Evolutionary conservation across 192 early-diverging fungal species (phyloP).

Genomic region (Podila horticola): DNA sequence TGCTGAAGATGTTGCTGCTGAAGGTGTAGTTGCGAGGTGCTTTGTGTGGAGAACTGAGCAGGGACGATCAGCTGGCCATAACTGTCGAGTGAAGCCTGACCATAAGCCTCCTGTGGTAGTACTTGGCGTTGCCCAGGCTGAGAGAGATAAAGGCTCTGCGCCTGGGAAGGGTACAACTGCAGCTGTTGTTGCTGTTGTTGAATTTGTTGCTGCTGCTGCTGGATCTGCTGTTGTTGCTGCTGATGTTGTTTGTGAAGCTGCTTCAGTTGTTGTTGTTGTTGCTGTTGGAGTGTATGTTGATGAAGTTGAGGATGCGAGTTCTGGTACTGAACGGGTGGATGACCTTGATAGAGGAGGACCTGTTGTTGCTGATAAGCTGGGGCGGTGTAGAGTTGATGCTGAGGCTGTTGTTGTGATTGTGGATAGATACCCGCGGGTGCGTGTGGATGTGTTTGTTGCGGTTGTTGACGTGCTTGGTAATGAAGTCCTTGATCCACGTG

Average conservation of each 20-base stretch:
- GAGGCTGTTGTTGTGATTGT: not conserved
- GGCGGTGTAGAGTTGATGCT: not conserved
- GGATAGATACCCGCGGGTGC: not conserved
- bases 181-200: slow-evolving; percentile 19
- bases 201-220: slow-evolving; percentile 26
- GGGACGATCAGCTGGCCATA: slow-evolving; percentile 14
- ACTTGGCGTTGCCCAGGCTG: slow-evolving; percentile 26
- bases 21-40: slow-evolving; percentile 23
- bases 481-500: slow-evolving; percentile 9
- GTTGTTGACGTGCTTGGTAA: slow-evolving; percentile 2
- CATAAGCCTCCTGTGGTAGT: not conserved
- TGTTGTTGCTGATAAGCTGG: slow-evolving; percentile 13
- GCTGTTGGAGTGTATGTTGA: not conserved
- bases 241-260: slow-evolving; percentile 5
- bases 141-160: slow-evolving; percentile 14
- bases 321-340: slow-evolving; percentile 31
- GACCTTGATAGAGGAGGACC: slow-evolving; percentile 20
- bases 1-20: slow-evolving; percentile 38
- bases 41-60: slow-evolving; percentile 5
- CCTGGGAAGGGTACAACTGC: slow-evolving; percentile 8
- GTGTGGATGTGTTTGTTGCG: not conserved
- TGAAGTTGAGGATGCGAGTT: slow-evolving; percentile 24
- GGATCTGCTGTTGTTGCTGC: slow-evolving; percentile 16
- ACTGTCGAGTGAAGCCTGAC: slow-evolving; percentile 14
- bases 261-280: not conserved